Conservation (phyloP, 2,329 filamentous ascomycete genomes). For the Neopestalotiopsis rosae region DNA sequence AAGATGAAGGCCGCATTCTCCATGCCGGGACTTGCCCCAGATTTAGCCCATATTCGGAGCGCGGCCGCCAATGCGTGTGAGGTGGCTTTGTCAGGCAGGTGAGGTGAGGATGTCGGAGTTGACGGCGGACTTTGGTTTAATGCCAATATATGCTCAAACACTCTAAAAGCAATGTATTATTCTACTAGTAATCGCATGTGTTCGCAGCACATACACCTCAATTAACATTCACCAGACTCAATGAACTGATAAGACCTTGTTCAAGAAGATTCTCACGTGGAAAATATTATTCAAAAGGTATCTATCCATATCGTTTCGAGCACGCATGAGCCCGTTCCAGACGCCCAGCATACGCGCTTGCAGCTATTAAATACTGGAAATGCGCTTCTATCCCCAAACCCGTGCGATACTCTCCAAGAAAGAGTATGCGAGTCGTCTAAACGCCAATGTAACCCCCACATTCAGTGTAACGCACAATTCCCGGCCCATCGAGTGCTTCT, state of each 20-base stretch:
- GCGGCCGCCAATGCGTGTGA: background rate
- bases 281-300: background rate
- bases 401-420: background rate
- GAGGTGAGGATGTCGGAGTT: slow-evolving; percentile 12
- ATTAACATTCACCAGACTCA: background rate
- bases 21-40: background rate
- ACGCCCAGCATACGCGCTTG: no score
- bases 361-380: no score
- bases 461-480: background rate
- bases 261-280: background rate
- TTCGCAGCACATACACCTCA: background rate
- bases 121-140: background rate
- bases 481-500: background rate
- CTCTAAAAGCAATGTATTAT: background rate
- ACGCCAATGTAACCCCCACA: slow-evolving; percentile 10
- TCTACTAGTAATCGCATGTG: background rate
- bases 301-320: background rate
- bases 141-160: background rate
- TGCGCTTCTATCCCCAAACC: background rate
- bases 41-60: slow-evolving; percentile 2
- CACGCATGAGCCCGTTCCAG: background rate
- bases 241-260: background rate
- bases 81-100: slow-evolving; percentile 4
- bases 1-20: background rate
- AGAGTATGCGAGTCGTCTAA: background rate